Conservation (phyloP, 768 basidiomycete species). For the Pleurotus tuber-regium region DNA sequence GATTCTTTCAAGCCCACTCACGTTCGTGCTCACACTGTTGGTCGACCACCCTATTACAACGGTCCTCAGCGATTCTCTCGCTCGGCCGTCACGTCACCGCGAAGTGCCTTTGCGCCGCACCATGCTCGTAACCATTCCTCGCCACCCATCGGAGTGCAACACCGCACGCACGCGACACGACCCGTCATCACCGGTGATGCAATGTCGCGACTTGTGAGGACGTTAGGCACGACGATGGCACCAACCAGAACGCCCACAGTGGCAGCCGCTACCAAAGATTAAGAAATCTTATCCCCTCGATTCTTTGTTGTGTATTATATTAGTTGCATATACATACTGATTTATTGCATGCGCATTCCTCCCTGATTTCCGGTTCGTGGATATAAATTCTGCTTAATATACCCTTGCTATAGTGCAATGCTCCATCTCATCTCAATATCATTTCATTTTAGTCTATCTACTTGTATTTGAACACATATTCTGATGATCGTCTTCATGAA, state of each 20-base stretch:
- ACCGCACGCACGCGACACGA: conserved; percentile 46
- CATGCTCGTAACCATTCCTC: conserved; percentile 68
- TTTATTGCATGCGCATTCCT: background rate
- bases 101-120: conserved; percentile 33
- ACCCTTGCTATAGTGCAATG: background rate
- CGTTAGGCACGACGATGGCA: conserved; percentile 44
- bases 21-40: conserved; percentile 56
- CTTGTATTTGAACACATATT: no score
- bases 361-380: background rate
- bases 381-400: conserved; percentile 1
- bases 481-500: no score
- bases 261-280: conserved; percentile 21
- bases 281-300: conserved; percentile 10
- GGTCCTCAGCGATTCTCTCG: conserved; percentile 34
- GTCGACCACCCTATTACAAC: conserved; percentile 33
- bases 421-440: no score
- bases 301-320: background rate
- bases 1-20: conserved; percentile 37
- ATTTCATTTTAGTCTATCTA: no score
- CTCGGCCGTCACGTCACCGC: conserved; percentile 44
- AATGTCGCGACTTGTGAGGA: conserved; percentile 60
- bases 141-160: conserved; percentile 41
- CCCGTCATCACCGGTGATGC: conserved; percentile 77
- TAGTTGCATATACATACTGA: conserved; percentile 4
- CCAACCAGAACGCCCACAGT: conserved; percentile 21